Percentiles rank a stretch among this genome's conserved stretches.
phyloP scores from a whole-genome alignment of 2,329 filamentous ascomycete species.

The Emmonsiellopsis sp. region DNA sequence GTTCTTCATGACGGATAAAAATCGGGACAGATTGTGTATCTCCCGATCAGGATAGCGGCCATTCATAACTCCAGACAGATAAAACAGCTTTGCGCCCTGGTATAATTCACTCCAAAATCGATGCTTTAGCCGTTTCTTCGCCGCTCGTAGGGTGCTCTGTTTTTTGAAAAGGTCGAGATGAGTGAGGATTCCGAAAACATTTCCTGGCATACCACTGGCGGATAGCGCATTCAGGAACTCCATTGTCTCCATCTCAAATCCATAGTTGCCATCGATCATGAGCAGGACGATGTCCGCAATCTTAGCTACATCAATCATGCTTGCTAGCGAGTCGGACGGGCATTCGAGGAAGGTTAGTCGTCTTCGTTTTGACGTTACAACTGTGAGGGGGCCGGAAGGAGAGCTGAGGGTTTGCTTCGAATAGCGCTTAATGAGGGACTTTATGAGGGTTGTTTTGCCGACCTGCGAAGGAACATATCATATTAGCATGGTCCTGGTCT shows the following conservation, averaged over 20 bases:
- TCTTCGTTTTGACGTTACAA: slow-evolving; percentile 93
- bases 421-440: slow-evolving; percentile 87
- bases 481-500: neutral
- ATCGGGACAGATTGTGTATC: slow-evolving; percentile 88
- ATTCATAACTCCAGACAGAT: slow-evolving; percentile 91
- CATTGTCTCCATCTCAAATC: slow-evolving; percentile 99
- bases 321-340: slow-evolving; percentile 83
- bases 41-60: slow-evolving; percentile 94
- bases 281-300: slow-evolving; percentile 93
- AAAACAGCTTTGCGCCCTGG: slow-evolving; percentile 93
- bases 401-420: slow-evolving; percentile 89
- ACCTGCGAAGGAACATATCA: slow-evolving; percentile 26
- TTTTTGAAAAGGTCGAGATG: slow-evolving; percentile 94
- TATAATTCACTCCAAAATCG: slow-evolving; percentile 96
- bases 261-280: slow-evolving; percentile 98
- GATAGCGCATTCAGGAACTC: slow-evolving; percentile 92
- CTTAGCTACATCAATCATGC: slow-evolving; percentile 95
- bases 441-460: slow-evolving; percentile 91
- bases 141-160: slow-evolving; percentile 79
- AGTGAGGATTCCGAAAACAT: slow-evolving; percentile 93
- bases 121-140: slow-evolving; percentile 94
- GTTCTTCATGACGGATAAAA: slow-evolving; percentile 98
- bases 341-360: slow-evolving; percentile 93
- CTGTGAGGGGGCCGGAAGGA: slow-evolving; percentile 83
- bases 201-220: slow-evolving; percentile 95